These are phyloP conservation scores for Suillus americanus DNA, from an alignment of 768 basidiomycete species.

Conservation along the genomic window DNA sequence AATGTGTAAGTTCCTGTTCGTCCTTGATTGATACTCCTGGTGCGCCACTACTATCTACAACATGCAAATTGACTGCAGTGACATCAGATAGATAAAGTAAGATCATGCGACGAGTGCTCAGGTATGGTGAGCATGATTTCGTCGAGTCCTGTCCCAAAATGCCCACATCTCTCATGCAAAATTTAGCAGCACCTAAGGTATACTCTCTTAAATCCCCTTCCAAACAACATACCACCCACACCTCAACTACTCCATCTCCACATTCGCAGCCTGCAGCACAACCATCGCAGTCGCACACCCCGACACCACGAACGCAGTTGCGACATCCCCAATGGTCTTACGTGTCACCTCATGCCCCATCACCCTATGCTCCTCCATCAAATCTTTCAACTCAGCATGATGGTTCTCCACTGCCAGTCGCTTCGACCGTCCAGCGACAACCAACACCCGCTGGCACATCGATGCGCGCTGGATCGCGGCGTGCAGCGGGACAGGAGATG, in stretches of 20 bases:
- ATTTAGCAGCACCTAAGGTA: not conserved
- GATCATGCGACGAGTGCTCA: not conserved
- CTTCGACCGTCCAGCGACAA: conserved; percentile 74
- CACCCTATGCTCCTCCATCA: conserved; percentile 46
- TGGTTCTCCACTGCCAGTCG: conserved; percentile 75
- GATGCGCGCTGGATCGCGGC: conserved; percentile 41
- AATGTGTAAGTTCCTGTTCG: not conserved
- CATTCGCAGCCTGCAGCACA: conserved; percentile 64
- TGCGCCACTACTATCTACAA: not conserved
- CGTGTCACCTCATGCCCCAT: conserved; percentile 41
- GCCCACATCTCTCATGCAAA: not conserved
- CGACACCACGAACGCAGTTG: conserved; percentile 71
- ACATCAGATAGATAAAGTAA: not conserved
- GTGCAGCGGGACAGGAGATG: conserved; percentile 60
- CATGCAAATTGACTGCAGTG: not conserved
- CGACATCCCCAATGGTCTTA: conserved; percentile 87
- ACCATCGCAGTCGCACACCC: conserved; percentile 52
- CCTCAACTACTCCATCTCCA: conserved; percentile 4
- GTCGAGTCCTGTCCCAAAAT: not conserved
- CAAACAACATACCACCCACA: not conserved
- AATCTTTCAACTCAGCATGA: conserved; percentile 60
- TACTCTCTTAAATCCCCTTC: not conserved
- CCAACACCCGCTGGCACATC: conserved; percentile 46
- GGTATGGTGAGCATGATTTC: not conserved
- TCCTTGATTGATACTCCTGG: not conserved